Base-by-base conservation (phyloP, 1,139 yeast genomes). In the Taphrina populina region DNA sequence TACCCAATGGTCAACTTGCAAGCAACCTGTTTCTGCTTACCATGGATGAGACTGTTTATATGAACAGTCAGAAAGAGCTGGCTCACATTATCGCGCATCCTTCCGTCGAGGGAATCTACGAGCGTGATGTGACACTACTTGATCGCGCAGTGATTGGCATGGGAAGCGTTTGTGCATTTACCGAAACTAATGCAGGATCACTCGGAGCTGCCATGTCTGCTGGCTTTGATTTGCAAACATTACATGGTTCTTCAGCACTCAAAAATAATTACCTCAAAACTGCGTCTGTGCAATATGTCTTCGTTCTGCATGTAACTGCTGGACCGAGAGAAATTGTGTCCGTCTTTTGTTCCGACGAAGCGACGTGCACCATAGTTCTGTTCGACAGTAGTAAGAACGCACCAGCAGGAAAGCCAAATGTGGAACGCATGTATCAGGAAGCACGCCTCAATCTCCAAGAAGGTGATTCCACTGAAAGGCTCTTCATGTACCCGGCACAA, bases 131-230 rank as follows among this genome's bases (percentile, higher is more conserved):
- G 41, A 75, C 75, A 17, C 70, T 88, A 0, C 73, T 79, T 3
- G 92, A 88, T 61, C 73, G 96, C 45, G 88, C 88, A 0, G 76
- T 88, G 35, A 77, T 94, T 62, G 83, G 83, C 35, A 71, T 92
- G 30, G 98, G 98, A 1, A 76, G 82, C 23, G 74, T 79, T 8
- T 85, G 92, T 24, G 75, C 76, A 29, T 83, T 88, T 62, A 86
- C 80, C 62, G 82, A 79, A 60, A 76, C 85, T 0, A 74, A 76
- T 56, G 80, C 88, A 15, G 96, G 96, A 15, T 80, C 92, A 1
- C 73, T 92, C n/a, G 95, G 96, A 7, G 80, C 78, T 64, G 95
- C 96, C 23, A 72, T 94, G 60, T 88, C 87, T 63, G 77, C 79
- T 59, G 98, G 98, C 0, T 94, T 94, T 69, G 80, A 83, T 19